Conservation (phyloP, 2,329 filamentous ascomycete species). For the Madurella mycetomatis region DNA sequence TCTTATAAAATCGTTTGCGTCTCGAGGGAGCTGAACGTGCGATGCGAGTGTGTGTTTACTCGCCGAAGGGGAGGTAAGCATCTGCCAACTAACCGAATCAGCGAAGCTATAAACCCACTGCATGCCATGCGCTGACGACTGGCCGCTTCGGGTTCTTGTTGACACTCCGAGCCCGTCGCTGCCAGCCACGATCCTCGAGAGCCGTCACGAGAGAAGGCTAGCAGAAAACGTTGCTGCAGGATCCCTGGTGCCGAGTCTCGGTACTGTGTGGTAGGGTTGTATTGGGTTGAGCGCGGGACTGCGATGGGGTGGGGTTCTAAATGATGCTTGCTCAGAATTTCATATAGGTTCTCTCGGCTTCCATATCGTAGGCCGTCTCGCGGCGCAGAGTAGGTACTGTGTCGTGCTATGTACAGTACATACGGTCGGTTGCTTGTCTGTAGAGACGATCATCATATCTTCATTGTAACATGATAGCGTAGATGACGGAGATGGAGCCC, state of each 20-base stretch:
- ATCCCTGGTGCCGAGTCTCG: slow-evolving; percentile 4
- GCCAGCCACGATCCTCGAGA: slow-evolving; percentile 4
- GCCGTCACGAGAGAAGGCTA: background rate
- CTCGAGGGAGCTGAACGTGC: too few relatives aligned
- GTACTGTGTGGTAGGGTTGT: slow-evolving; percentile 11
- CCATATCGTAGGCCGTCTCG: background rate
- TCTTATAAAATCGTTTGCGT: too few relatives aligned
- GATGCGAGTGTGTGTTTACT: too few relatives aligned
- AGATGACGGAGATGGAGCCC: too few relatives aligned
- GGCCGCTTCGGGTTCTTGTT: slow-evolving; percentile 1
- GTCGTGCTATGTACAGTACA: too few relatives aligned
- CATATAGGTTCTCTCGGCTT: slow-evolving; percentile 1
- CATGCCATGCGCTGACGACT: background rate
- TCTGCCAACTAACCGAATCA: too few relatives aligned
- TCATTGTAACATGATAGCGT: too few relatives aligned
- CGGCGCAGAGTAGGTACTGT: too few relatives aligned
- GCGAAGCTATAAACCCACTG: background rate
- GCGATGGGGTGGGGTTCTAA: background rate
- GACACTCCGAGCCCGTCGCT: slow-evolving; percentile 10
- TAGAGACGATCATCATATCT: too few relatives aligned
- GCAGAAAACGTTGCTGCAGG: background rate
- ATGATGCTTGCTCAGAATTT: background rate
- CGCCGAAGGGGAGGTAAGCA: too few relatives aligned
- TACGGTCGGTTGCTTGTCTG: too few relatives aligned
- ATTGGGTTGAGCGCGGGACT: background rate